Base-by-base conservation (phyloP, 1,284 basidiomycete genomes). In the Afroboletus lepidellus region DNA sequence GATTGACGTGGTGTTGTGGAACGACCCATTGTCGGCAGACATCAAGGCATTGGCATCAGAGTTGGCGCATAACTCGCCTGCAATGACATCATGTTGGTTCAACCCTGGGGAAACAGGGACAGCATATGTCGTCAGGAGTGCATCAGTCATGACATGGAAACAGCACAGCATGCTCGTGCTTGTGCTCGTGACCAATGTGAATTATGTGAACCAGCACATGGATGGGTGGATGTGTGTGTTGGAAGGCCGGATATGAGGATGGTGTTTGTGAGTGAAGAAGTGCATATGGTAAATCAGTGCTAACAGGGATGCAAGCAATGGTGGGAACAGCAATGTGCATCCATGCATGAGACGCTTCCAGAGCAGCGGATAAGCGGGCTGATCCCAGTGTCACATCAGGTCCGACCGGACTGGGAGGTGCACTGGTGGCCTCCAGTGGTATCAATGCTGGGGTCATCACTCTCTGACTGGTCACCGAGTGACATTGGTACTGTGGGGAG, bases 1-100 rank as follows among this genome's bases (percentile, higher is more conserved):
- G 11, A 72, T 81, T 3, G 84, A 84, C 33, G 77, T 85, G 7
- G 72, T 87, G 12, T 81, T 86, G 1, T 90, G 87, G 87, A 74
- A 75, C 48, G 83, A 87, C 53, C 86, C 87, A 0, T 84, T 82
- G 0, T 71, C 83, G 0, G 57, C 66, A 8, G 81, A 83, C 51
- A 84, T 90, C 71, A 83, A 82, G 60, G 64, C 75, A 11, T 78
- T 79, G 16, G 78, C 83, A 1, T 83, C 84, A 0, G 56, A 63
- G 2, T 72, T 90, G 27, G 84, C 85, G 1, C 67, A 68, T 23
- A 65, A 74, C 7, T 63, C 79, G 6, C 67, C 74, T 7, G 56
- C 59, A 3, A 69, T 80, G 43, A 72, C 71, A 7, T 62, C 69
- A 3, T 78, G 75, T 66, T 63, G 80, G 36, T 68, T 77, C 37